These are phyloP conservation scores for Corymbia maculata DNA, from an alignment of 345 rosid species.

Conservation along the genomic window DNA sequence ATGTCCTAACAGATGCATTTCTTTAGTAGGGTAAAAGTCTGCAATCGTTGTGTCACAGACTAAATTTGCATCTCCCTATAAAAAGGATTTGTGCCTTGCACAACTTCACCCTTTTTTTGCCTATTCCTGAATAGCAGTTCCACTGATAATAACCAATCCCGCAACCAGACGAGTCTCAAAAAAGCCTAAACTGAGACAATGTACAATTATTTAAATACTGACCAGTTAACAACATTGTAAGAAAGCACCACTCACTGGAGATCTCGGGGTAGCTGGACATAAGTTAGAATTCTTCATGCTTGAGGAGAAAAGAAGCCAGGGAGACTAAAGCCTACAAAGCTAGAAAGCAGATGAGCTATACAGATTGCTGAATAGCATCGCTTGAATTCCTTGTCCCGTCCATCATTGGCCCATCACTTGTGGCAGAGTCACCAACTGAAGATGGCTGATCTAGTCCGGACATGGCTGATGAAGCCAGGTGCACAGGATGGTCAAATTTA, in stretches of 20 bases:
- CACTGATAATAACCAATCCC: background rate
- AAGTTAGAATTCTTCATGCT: slow-evolving; percentile 2
- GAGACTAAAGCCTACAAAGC: background rate
- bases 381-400: slow-evolving; percentile 10
- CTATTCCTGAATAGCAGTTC: background rate
- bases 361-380: slow-evolving; percentile 12
- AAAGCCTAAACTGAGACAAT: background rate
- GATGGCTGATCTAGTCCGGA: slow-evolving; percentile 10
- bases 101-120: background rate
- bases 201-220: background rate
- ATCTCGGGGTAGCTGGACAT: slow-evolving; percentile 18
- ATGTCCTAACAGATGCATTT: background rate
- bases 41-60: background rate
- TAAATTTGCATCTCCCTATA: background rate
- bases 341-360: slow-evolving; percentile 11
- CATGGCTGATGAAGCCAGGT: slow-evolving; percentile 18
- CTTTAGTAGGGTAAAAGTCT: background rate
- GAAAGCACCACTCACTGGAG: slow-evolving; percentile 4
- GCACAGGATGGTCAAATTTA: slow-evolving; percentile 58
- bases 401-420: slow-evolving; percentile 11
- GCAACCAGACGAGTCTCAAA: background rate
- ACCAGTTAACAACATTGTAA: background rate
- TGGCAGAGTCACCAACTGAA: slow-evolving; percentile 6
- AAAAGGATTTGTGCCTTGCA: background rate
- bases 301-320: background rate